Conservation (phyloP, 345 rosid species). For the Pugionium dolabratum region DNA sequence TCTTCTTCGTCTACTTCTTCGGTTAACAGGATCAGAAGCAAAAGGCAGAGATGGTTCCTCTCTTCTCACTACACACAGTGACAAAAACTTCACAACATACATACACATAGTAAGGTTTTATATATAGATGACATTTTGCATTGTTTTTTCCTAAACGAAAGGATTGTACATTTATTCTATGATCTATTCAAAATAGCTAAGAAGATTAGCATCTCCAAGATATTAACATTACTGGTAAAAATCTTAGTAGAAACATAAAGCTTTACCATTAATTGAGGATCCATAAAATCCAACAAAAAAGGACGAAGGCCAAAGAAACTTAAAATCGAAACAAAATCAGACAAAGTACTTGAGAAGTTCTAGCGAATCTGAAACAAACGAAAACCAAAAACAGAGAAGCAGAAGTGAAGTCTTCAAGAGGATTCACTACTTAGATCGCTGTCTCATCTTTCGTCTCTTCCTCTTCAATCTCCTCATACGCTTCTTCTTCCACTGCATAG, state of each 20-base stretch:
- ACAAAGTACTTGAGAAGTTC: slow-evolving; percentile 24
- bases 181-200: neutral
- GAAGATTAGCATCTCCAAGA: neutral
- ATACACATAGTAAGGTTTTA: neutral
- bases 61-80: slow-evolving; percentile 47
- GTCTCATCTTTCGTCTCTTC: slow-evolving; percentile 99
- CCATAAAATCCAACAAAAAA: slow-evolving; percentile 29
- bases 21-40: slow-evolving; percentile 70
- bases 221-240: neutral
- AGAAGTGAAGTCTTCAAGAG: slow-evolving; percentile 20
- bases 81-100: neutral
- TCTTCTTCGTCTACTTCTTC: slow-evolving; percentile 50
- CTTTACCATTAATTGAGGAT: slow-evolving; percentile 23
- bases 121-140: neutral
- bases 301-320: slow-evolving; percentile 8
- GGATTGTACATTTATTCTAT: neutral
- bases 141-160: neutral
- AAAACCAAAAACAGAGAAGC: slow-evolving; percentile 16
- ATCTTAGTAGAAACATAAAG: neutral
- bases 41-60: slow-evolving; percentile 82
- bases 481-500: slow-evolving; percentile 97
- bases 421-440: slow-evolving; percentile 80
- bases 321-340: slow-evolving; percentile 17
- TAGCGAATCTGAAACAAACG: neutral
- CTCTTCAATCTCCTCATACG: slow-evolving; percentile 99